Evolutionary conservation across 345 rosid genomes (phyloP), one percentile per base, ranked within the genome.

Genomic region (Lenwebbia sp.): DNA sequence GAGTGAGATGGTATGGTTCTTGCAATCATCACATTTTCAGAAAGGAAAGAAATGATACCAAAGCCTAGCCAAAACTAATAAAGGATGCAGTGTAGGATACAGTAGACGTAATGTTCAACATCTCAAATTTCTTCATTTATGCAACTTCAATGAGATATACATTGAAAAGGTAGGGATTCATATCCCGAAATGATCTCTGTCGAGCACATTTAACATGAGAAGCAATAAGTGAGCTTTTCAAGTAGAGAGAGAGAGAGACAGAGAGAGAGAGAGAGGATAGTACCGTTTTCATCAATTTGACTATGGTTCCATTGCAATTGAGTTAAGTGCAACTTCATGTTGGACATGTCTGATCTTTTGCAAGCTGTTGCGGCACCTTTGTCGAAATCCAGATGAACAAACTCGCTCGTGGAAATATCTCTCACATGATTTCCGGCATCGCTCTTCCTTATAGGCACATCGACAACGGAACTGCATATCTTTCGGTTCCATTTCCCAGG

Each of bases 261-360:
- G 9, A 9, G 33, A 25, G 30, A 74, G 26, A 52, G 26, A 40
- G 78, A 65, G 54, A 53, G 21, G 57, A 54, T 49, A 55, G 22
- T 91, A 94, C 98, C 93, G 82, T 90, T 91, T 85, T 88, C 91
- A 88, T 93, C 95, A 81, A 90, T 90, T 87, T 93, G 97, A 86
- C 94, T 90, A 83, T 92, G 92, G 92, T 94, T 94, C 97, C 96
- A 93, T 87, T 94, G 98, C 83, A 94, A 86, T 89, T 96, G 98
- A 83, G 95, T 93, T 60, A 88, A 85, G 86, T 94, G 97, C 87
- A 92, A 94, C 52, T 86, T 89, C 92, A 88, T 87, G 82, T 92
- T 92, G 30, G 97, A 88, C 86, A 92, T 89, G 78, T 92, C 96
- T 76, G 94, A 92, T 90, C 92, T 89, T 87, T 89, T 92, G 91